These are phyloP conservation scores for Colletotrichum musae DNA, from an alignment of 2,329 filamentous ascomycete species.

Conservation along the genomic window DNA sequence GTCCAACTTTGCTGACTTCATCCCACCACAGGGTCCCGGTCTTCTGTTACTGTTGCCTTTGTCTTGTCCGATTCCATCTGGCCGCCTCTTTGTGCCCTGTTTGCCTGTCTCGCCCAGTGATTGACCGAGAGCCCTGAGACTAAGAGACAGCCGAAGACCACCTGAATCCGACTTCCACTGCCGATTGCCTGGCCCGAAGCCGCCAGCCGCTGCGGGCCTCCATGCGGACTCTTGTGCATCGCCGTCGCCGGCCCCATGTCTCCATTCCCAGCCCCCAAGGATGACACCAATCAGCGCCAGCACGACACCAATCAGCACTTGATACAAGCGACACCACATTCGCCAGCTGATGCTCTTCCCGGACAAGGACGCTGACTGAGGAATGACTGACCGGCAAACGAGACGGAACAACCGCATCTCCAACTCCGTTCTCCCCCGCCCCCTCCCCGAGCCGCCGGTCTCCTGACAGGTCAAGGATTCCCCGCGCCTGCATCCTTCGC, in stretches of 20 bases:
- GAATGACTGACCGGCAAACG: slow-evolving; percentile 3
- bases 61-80: too few species aligned
- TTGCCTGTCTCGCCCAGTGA: background rate
- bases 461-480: slow-evolving; percentile 34
- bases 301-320: slow-evolving; percentile 15
- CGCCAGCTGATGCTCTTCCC: background rate
- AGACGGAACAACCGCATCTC: background rate
- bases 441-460: slow-evolving; percentile 1
- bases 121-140: background rate
- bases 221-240: background rate
- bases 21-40: background rate
- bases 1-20: background rate
- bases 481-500: slow-evolving; percentile 31
- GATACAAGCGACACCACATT: slow-evolving; percentile 11
- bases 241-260: background rate
- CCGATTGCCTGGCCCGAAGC: slow-evolving; percentile 30
- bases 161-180: slow-evolving; percentile 27
- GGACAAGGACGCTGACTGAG: slow-evolving; percentile 7
- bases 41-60: background rate
- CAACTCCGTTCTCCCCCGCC: slow-evolving; percentile 8
- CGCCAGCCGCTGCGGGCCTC: slow-evolving; percentile 1
- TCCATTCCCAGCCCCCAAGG: background rate
- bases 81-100: too few species aligned
- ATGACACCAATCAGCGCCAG: slow-evolving; percentile 13
- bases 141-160: slow-evolving; percentile 15